These are phyloP conservation scores for Daedaleopsis nitida DNA, from an alignment of 768 basidiomycete species.

Conservation along the genomic window DNA sequence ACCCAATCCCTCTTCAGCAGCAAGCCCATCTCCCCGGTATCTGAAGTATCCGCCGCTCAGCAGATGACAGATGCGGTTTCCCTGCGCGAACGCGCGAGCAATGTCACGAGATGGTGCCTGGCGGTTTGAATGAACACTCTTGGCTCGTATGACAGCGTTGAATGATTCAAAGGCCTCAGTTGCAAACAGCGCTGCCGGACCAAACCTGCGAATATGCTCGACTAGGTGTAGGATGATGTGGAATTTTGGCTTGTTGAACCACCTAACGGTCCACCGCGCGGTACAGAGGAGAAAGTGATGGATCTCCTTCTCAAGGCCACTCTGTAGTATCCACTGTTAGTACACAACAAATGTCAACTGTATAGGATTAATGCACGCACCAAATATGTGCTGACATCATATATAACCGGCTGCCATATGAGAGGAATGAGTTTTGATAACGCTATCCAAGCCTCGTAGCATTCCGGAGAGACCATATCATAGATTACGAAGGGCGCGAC, in stretches of 20 bases:
- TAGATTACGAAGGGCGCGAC: constrained; percentile 40
- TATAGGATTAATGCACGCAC: too few species aligned
- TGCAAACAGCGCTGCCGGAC: constrained; percentile 23
- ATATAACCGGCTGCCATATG: constrained; percentile 43
- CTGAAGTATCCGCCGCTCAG: constrained; percentile 20
- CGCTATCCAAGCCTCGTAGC: constrained; percentile 35
- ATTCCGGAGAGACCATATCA: constrained; percentile 34
- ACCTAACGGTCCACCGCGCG: constrained; percentile 24
- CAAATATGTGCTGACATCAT: constrained; percentile 27
- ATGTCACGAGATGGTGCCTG: constrained; percentile 31
- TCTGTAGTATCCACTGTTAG: too few species aligned
- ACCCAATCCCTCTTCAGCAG: too few species aligned
- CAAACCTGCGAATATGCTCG: constrained; percentile 28
- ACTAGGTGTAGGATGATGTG: constrained; percentile 30
- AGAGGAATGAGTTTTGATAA: constrained; percentile 37
- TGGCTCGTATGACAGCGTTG: constrained; percentile 26
- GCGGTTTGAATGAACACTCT: constrained; percentile 24
- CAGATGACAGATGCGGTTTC: constrained; percentile 24
- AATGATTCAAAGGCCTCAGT: constrained; percentile 32
- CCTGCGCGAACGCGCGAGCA: constrained; percentile 18
- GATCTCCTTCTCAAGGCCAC: constrained; percentile 21
- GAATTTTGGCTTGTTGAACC: constrained; percentile 32
- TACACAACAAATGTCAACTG: too few species aligned
- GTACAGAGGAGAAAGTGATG: constrained; percentile 23
- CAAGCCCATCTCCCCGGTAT: background rate